Conservation (phyloP, 2,329 filamentous ascomycete species). For the Fusarium sp. region DNA sequence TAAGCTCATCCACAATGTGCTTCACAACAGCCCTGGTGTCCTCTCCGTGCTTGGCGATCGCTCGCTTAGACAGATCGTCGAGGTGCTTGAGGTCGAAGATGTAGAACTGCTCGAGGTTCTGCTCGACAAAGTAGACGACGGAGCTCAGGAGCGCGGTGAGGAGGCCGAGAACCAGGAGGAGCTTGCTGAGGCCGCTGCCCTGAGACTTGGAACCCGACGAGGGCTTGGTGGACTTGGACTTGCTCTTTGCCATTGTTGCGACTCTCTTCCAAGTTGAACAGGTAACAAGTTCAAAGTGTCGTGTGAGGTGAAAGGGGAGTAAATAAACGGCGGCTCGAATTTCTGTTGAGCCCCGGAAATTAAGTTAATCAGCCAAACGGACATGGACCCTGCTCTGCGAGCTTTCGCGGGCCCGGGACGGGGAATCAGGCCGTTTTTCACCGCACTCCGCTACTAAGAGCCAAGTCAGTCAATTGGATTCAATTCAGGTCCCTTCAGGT, state of each 20-base stretch:
- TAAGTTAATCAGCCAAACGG: slow-evolving; percentile 27
- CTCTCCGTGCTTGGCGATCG: slow-evolving; percentile 76
- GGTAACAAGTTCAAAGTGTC: neutral
- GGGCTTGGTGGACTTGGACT: slow-evolving; percentile 34
- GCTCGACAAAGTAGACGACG: slow-evolving; percentile 66
- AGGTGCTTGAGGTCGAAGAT: slow-evolving; percentile 78
- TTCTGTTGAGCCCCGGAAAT: slow-evolving; percentile 36
- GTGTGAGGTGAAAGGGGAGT: slow-evolving; percentile 7
- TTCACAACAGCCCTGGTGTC: slow-evolving; percentile 76
- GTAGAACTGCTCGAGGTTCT: slow-evolving; percentile 74
- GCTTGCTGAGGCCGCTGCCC: slow-evolving; percentile 48
- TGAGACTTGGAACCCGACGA: slow-evolving; percentile 34
- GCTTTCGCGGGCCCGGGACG: slow-evolving; percentile 3
- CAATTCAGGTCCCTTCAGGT: neutral
- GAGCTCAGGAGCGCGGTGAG: slow-evolving; percentile 65
- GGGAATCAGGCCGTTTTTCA: neutral
- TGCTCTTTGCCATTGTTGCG: slow-evolving; percentile 32
- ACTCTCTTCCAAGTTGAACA: slow-evolving; percentile 1
- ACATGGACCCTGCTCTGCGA: slow-evolving; percentile 31
- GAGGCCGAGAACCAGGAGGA: slow-evolving; percentile 63
- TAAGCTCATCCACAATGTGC: slow-evolving; percentile 76
- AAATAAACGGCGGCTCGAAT: slow-evolving; percentile 4
- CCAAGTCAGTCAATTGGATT: neutral
- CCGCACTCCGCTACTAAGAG: neutral
- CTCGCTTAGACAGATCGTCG: slow-evolving; percentile 73